Conservation (phyloP, 2,329 filamentous ascomycete genomes). For the Cadophora sp. region DNA sequence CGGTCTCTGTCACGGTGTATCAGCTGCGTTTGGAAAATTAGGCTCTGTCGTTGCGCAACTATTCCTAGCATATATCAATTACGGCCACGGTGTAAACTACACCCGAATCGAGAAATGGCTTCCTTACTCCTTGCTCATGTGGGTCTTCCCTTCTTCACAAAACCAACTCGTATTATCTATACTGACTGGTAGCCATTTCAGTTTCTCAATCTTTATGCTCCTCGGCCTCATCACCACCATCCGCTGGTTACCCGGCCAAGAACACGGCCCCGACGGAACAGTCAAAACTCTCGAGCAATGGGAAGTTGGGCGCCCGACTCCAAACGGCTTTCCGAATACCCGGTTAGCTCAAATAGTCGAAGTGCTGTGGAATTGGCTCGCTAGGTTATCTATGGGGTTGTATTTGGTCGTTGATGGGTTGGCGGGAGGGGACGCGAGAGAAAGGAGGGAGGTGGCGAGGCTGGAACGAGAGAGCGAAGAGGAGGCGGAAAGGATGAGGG, state of each 20-base stretch:
- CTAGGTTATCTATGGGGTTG: slow-evolving; percentile 1
- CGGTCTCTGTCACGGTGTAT: slow-evolving; percentile 26
- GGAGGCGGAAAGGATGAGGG: slow-evolving; percentile 16
- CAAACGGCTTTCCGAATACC: slow-evolving; percentile 28
- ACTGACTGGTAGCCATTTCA: background rate
- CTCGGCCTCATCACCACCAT: slow-evolving; percentile 33
- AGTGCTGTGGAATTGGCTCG: slow-evolving; percentile 22
- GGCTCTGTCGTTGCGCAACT: slow-evolving; percentile 26
- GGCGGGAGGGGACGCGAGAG: slow-evolving; percentile 22
- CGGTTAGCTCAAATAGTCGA: slow-evolving; percentile 17
- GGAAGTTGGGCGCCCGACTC: slow-evolving; percentile 29
- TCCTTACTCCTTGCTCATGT: slow-evolving; percentile 36
- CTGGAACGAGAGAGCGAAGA: slow-evolving; percentile 4
- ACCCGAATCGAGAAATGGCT: slow-evolving; percentile 30
- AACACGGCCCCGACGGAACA: slow-evolving; percentile 24
- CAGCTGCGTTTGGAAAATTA: slow-evolving; percentile 24
- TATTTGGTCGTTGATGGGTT: slow-evolving; percentile 28
- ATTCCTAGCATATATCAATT: slow-evolving; percentile 32
- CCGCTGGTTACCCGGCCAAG: slow-evolving; percentile 29
- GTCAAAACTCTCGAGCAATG: slow-evolving; percentile 36
- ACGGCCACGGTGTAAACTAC: slow-evolving; percentile 29
- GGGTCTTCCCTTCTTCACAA: background rate
- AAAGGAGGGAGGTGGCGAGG: slow-evolving; percentile 20
- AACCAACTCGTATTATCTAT: background rate
- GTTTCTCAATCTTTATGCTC: slow-evolving; percentile 36